A percentile compares a stretch with the other conserved stretches of the same genome.
Conservation (phyloP, 805 yeast genomes). For the Lipomyces chichibuensis region DNA sequence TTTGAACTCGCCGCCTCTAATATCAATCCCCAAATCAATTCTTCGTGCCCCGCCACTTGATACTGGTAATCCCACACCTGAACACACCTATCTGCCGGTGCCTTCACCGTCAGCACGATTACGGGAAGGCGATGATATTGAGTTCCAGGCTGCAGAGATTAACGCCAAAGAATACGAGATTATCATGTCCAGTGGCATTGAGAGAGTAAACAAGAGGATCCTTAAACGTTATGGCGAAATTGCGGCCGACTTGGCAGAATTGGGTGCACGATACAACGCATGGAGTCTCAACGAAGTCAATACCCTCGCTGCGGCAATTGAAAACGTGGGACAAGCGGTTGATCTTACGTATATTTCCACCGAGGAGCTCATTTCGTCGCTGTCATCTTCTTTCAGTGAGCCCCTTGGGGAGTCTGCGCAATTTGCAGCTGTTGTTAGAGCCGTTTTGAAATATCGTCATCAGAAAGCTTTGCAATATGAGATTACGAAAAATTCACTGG, state of each 20-base stretch:
- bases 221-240: conserved; percentile 60
- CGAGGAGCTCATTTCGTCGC: conserved; percentile 54
- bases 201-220: conserved; percentile 59
- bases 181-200: conserved; percentile 54
- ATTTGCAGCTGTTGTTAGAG: conserved; percentile 59
- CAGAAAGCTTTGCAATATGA: conserved; percentile 59
- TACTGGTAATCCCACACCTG: conserved; percentile 59
- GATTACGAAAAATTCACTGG: conserved; percentile 48
- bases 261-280: conserved; percentile 72
- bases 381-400: conserved; percentile 64
- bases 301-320: conserved; percentile 59
- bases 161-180: conserved; percentile 53
- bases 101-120: conserved; percentile 53
- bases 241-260: conserved; percentile 67
- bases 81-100: conserved; percentile 64
- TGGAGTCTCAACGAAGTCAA: conserved; percentile 56
- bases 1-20: conserved; percentile 57
- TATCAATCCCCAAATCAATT: conserved; percentile 56
- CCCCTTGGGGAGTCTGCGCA: conserved; percentile 75
- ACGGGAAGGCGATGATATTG: conserved; percentile 46
- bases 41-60: conserved; percentile 64
- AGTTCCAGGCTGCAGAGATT: conserved; percentile 50
- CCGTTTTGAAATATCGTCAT: conserved; percentile 63
- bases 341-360: conserved; percentile 63
- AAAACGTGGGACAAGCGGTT: conserved; percentile 81